Evolutionary conservation across 768 basidiomycete genomes (phyloP), one percentile per base, ranked within the genome.

Genomic region (Pleurotus pulmonarius): DNA sequence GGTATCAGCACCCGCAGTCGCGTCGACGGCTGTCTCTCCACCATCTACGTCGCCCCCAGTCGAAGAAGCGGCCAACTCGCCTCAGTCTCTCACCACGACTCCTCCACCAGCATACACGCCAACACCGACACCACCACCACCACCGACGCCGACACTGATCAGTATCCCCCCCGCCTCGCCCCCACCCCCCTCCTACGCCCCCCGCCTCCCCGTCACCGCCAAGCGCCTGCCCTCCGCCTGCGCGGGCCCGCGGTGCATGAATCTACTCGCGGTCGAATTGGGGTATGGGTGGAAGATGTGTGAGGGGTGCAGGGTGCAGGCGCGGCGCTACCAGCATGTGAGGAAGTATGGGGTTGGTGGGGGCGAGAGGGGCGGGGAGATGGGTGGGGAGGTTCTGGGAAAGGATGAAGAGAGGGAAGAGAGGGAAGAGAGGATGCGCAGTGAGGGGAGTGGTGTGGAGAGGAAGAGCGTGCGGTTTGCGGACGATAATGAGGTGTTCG

Each of bases 281-380:
- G 47, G 47, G 9, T 49, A 49, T 15, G 47, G 47, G 24, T 49
- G 47, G 47, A 49, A 49, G 25, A 49, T 49, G 47, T 49, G 47
- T 15, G 47, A 49, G 25, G 2, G 9, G 47, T 29, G 47, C 34
- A 18, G 47, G 13, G 47, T 49, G 12, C 22, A 29, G 13, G 47
- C 47, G 25, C 15, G 25, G 47, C 25, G 18, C 13, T 49, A 49
- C 34, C 47, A 49, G 26, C 22, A 29, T 11, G 13, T 13, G 47
- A 49, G 47, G 47, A 25, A 49, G 25, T 34, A 34, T 15, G 47
- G 47, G 8, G 25, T 12, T 43, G 41, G 41, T 4, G 41, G 41
- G 15, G 41, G 41, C 15, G 41, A 11, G 8, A 11, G 41, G 41
- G 3, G 15, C 18, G 41, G 15, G 41, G 41, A 43, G 41, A 29